Percentiles rank a stretch among this genome's conserved stretches.
These are phyloP conservation scores for Thielaviopsis ethacetica DNA, from an alignment of 2,329 filamentous ascomycete genomes.

Conservation along the genomic window DNA sequence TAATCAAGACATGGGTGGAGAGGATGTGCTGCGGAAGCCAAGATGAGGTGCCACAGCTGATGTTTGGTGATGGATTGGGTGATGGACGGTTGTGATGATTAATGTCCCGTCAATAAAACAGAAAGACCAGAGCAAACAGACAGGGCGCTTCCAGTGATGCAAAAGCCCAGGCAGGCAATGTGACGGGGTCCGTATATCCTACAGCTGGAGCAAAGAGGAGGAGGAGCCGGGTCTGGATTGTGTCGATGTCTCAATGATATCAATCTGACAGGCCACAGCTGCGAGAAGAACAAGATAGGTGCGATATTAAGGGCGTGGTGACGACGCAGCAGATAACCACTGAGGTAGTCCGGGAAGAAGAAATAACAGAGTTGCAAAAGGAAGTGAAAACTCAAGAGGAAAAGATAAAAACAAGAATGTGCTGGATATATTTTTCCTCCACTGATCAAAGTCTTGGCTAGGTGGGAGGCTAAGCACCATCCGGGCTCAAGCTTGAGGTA, in stretches of 20 bases:
- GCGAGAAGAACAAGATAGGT: background rate
- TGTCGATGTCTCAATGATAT: background rate
- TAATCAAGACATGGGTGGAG: background rate
- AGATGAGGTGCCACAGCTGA: background rate
- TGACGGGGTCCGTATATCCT: background rate
- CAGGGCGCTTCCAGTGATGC: background rate
- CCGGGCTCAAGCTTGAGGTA: too few species aligned
- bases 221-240: background rate
- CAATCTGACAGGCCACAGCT: background rate
- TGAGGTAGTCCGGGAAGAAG: background rate
- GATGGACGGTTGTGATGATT: background rate
- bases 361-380: background rate
- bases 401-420: background rate
- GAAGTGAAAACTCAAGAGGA: background rate
- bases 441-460: background rate
- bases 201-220: background rate
- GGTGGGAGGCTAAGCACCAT: background rate
- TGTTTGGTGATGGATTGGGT: background rate
- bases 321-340: background rate
- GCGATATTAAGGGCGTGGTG: background rate
- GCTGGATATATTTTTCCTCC: background rate
- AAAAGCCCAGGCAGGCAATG: background rate
- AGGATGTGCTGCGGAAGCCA: background rate
- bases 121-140: background rate
- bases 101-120: background rate